Conservation (phyloP, 129 eudicot genomes). For the Helichrysum umbraculigerum region DNA sequence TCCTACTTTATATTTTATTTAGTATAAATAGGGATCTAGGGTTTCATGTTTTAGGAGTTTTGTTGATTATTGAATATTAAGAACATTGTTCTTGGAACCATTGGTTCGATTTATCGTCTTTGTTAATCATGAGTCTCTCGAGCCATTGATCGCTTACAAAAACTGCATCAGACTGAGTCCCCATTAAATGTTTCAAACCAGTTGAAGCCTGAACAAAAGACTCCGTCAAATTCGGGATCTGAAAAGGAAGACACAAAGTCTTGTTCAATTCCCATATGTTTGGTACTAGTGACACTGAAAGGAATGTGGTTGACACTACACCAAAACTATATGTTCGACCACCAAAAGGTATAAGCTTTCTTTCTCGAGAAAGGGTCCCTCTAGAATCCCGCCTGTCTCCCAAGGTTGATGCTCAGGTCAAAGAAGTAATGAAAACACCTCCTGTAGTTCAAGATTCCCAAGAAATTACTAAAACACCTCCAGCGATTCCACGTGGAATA, state of each 20-base stretch:
- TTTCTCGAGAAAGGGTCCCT: conserved; percentile 36
- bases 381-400: conserved; percentile 27
- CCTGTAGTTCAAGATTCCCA: conserved; percentile 21
- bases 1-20: too few species aligned
- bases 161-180: too few species aligned
- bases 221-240: conserved; percentile 34
- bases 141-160: too few species aligned
- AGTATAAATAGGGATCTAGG: too few species aligned
- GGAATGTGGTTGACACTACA: conserved; percentile 7
- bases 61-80: too few species aligned
- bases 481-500: too few species aligned
- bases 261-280: conserved; percentile 16
- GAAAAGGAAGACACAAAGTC: conserved; percentile 31
- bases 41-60: too few species aligned
- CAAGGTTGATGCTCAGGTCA: conserved; percentile 30
- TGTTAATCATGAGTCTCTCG: too few species aligned
- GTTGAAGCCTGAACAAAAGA: conserved; percentile 30
- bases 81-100: too few species aligned
- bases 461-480: conserved; percentile 26
- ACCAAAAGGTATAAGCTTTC: conserved; percentile 59
- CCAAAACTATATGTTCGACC: conserved; percentile 36
- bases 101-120: too few species aligned
- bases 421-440: conserved; percentile 20
- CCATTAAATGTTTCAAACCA: conserved; percentile 14
- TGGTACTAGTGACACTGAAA: conserved; percentile 25